Base-by-base conservation (phyloP, 164 flowering plant genomes). In the Nymphaea colorata region DNA sequence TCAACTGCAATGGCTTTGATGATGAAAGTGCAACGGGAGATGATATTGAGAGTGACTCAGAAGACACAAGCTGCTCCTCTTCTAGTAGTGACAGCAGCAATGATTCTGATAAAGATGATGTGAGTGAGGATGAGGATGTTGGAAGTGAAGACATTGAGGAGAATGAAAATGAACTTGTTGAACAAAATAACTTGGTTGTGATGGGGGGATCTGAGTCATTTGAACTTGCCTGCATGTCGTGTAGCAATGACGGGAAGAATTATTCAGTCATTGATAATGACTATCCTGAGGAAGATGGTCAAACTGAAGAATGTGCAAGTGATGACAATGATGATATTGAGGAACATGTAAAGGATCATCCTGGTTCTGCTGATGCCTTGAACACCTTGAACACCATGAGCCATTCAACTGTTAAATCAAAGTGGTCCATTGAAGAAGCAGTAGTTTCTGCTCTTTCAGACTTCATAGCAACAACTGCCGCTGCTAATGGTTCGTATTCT, bases 401-500 rank as follows among this genome's bases (percentile, higher is more conserved):
- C 14, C 8, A 10, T 51, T 51, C 57, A 51, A 41, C 42, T 10
- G 11, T 17, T 42, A 72, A 75, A 62, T 79, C 69, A 62, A 44
- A 80, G 67, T 8, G 79, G 64, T 85, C 96, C 45, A 79, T 94
- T 70, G 90, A 90, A 82, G 91, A 82, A 74, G 96, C 96, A 70
- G 72, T 91, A 70, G 95, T 95, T 69, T 82, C 85, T 55, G 92
- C 96, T 4, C 90, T 94, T 67, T 76, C 86, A 64, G 86, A 86
- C 44, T 84, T 91, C 59, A 55, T 85, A 61, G 64, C 83, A 51
- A 76, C 86, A 60, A 45, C 82, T 61, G 71, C 78, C 41, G 17
- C 42, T 16, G 73, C 68, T 47, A 68, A 72, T 63, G 69, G 70
- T 4, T 70, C 73, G 51, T 65, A 67, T 65, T 62, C 74, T 41